These are phyloP conservation scores for Aspergillus costaricaensis DNA, from an alignment of 2,329 filamentous ascomycete species.

Conservation along the genomic window DNA sequence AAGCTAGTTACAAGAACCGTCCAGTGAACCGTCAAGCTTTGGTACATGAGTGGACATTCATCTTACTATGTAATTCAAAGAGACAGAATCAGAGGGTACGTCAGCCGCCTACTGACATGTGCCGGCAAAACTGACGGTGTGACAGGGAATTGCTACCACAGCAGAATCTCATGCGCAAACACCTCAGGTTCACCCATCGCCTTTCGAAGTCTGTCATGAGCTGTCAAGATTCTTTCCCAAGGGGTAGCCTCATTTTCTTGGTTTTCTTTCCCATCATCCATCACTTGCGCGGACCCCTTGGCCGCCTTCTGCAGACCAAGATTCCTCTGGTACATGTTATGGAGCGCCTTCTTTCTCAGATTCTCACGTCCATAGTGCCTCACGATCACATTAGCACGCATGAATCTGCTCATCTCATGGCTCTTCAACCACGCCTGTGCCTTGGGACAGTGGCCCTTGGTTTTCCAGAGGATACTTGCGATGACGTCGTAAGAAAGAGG, in stretches of 20 bases:
- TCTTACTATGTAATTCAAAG: not conserved
- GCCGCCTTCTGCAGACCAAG: constrained; percentile 3
- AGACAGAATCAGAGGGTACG: not conserved
- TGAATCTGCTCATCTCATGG: constrained; percentile 15
- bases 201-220: constrained; percentile 21
- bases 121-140: not conserved
- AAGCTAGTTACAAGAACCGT: constrained; percentile 10
- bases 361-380: constrained; percentile 11
- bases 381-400: constrained; percentile 4
- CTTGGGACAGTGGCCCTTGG: constrained; percentile 21
- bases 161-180: not conserved
- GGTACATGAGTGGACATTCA: constrained; percentile 9
- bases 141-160: not conserved
- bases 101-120: not conserved
- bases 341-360: constrained; percentile 12
- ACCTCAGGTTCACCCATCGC: constrained; percentile 4
- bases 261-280: not conserved
- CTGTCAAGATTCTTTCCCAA: constrained; percentile 3
- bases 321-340: constrained; percentile 11
- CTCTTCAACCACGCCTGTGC: constrained; percentile 25
- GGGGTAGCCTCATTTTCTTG: constrained; percentile 8
- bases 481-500: constrained; percentile 21
- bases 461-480: constrained; percentile 19
- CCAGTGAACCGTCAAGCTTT: constrained; percentile 5
- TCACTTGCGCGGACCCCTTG: not conserved